These are phyloP conservation scores for Pilaira anomala DNA, from an alignment of 192 early-diverging fungal species.

Conservation along the genomic window DNA sequence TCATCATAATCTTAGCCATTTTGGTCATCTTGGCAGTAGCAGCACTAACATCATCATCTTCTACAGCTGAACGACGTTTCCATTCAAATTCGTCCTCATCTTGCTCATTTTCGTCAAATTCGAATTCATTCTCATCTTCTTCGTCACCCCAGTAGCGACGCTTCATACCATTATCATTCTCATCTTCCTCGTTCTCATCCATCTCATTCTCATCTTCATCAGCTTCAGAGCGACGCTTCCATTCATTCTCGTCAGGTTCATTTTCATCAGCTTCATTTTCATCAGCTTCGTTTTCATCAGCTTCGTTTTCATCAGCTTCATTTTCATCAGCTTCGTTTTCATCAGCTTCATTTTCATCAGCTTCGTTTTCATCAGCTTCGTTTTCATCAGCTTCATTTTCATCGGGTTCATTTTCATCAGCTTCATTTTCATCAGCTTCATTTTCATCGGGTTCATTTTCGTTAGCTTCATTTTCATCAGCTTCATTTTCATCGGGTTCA, in stretches of 20 bases:
- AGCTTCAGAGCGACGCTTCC: background rate
- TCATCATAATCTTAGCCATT: background rate
- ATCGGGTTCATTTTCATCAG: background rate
- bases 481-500: background rate
- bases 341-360: background rate
- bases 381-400: background rate
- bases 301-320: background rate
- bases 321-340: background rate
- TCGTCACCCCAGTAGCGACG: background rate
- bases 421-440: background rate
- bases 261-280: background rate
- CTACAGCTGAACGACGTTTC: no score
- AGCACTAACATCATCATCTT: background rate
- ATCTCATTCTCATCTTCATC: background rate
- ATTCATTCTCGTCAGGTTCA: background rate
- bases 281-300: background rate
- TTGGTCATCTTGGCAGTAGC: background rate
- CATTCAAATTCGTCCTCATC: slow-evolving; percentile 2
- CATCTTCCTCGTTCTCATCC: background rate
- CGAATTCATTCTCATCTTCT: background rate
- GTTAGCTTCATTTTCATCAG: background rate
- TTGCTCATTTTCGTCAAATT: background rate
- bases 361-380: slow-evolving; percentile 1
- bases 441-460: background rate
- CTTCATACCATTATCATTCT: background rate